Evolutionary conservation across 2,329 filamentous ascomycete genomes (phyloP), one percentile per base, ranked within the genome.

Genomic region (Ilyonectria sp.): DNA sequence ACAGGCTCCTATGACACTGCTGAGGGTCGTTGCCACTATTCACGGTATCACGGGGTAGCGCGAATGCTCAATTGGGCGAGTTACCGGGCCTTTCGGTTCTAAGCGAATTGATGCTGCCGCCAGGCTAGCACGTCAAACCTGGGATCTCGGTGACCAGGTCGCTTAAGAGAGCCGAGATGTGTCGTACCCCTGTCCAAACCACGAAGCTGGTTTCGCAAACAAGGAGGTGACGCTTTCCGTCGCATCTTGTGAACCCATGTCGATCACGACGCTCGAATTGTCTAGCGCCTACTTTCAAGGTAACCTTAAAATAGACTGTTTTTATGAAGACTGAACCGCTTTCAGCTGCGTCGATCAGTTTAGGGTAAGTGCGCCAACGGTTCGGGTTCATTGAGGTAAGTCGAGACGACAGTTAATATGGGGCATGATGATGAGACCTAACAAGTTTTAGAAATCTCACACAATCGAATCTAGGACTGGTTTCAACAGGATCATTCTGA

Each of bases 141-240:
- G 2, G 13, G 50, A 35, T 50, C 47, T 52, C 26, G 60, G 44
- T 15, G 23, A 8, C 7, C 29, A 23, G n/a, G 35, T 63, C 40
- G 60, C 57, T 65, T 54, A 49, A 26, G 17, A 26, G 33, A 40
- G 35, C 17, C 26, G 26, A 19, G 29, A 44, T 7, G 19, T 44
- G 26, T 23, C 47, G 17, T 2, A 43, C 44, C 56, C 62, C 9
- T 53, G 65, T 49, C 40, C 23, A 54, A 54, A 55, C 50, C 47
- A 17, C 26, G 26, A 31, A 46, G 57, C 13, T 23, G 1, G 9
- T 19, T 56, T n/a, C 44, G 50, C 35, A 61, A 55, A 47, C 60
- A 50, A 71, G 70, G 68, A 44, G 68, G 65, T 52, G n/a, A 40
- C 50, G 19, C 15, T 47, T 13, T 31, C n/a, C 37, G 57, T 64